A percentile compares a stretch with the other conserved stretches of the same genome.
phyloP scores from a whole-genome alignment of 164 flowering plant species.

The Berberis thunbergii region DNA sequence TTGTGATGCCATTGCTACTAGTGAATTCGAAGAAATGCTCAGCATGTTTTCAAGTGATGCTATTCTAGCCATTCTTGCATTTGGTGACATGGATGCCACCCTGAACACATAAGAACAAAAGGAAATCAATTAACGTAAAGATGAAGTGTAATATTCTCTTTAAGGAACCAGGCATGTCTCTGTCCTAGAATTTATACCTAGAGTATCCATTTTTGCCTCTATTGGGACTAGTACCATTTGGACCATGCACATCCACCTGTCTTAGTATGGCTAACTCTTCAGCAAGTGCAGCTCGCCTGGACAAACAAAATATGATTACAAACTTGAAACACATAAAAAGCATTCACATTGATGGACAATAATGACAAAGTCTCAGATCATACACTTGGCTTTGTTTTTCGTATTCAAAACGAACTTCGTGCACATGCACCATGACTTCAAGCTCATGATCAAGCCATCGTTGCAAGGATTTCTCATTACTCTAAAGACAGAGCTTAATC shows the following conservation, averaged over 20 bases:
- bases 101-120: conserved; percentile 27
- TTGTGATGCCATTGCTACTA: conserved; percentile 98
- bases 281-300: conserved; percentile 87
- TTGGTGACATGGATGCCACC: conserved; percentile 76
- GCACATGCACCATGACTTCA: conserved; percentile 97
- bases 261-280: conserved; percentile 78
- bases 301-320: conserved; percentile 9
- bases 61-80: conserved; percentile 84
- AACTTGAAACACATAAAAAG: neutral
- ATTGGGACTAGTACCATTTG: conserved; percentile 80
- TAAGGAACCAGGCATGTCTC: neutral
- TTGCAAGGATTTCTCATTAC: conserved; percentile 83
- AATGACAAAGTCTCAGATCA: conserved; percentile 11
- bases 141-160: neutral
- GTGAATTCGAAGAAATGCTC: conserved; percentile 77
- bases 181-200: conserved; percentile 30
- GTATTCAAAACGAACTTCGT: conserved; percentile 95
- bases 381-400: conserved; percentile 99
- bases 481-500: conserved; percentile 23
- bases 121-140: neutral
- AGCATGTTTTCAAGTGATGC: conserved; percentile 91
- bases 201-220: conserved; percentile 81
- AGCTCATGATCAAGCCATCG: conserved; percentile 98
- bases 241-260: conserved; percentile 70
- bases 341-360: neutral